These are phyloP conservation scores for Russula virescens DNA, from an alignment of 768 basidiomycete genomes.

Conservation along the genomic window DNA sequence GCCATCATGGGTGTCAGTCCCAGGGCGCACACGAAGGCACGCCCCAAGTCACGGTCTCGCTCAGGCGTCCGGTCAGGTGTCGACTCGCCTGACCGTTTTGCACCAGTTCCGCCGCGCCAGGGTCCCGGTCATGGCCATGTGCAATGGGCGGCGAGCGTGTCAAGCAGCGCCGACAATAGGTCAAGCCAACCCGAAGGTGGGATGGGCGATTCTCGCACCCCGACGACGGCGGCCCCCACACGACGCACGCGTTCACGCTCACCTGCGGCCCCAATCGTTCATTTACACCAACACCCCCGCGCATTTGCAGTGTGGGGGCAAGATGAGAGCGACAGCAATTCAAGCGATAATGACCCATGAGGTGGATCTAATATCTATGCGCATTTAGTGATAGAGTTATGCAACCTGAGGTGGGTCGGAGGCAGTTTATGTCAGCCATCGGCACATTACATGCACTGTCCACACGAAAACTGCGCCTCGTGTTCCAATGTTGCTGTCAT, in stretches of 20 bases:
- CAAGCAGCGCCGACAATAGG: background rate
- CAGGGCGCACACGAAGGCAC: conserved; percentile 7
- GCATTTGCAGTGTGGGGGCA: conserved; percentile 86
- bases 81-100: conserved; percentile 22
- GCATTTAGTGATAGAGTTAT: background rate
- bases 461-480: no score
- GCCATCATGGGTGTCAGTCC: conserved; percentile 22
- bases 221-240: conserved; percentile 20
- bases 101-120: conserved; percentile 3
- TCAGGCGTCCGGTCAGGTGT: conserved; percentile 23
- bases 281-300: conserved; percentile 35
- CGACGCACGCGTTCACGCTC: conserved; percentile 27
- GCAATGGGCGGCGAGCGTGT: conserved; percentile 7
- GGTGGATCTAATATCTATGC: background rate
- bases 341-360: conserved; percentile 62
- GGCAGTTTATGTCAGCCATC: background rate
- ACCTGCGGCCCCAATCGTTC: conserved; percentile 24
- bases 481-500: no score
- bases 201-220: conserved; percentile 14
- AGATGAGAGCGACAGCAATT: conserved; percentile 82
- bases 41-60: conserved; percentile 10
- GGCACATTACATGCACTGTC: background rate
- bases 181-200: background rate
- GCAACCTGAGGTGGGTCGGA: background rate
- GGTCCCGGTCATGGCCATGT: conserved; percentile 15